A percentile compares a stretch with the other conserved stretches of the same genome.
Conservation (phyloP, 2,329 filamentous ascomycete species). For the Hypoxylon sp. region DNA sequence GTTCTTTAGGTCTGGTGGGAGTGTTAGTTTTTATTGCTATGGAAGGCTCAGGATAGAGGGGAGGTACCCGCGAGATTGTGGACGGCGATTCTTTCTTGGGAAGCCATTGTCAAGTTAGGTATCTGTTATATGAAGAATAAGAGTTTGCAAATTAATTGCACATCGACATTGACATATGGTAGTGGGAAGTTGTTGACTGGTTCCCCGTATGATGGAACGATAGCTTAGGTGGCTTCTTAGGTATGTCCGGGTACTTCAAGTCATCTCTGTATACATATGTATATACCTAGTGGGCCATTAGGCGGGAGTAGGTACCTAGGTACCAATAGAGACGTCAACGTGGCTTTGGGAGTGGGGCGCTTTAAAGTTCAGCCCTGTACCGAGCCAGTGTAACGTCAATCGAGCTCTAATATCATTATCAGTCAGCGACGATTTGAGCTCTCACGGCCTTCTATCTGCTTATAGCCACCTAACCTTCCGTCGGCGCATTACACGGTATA, state of each 20-base stretch:
- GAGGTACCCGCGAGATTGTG: slow-evolving; percentile 75
- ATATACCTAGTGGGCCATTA: too few relatives aligned
- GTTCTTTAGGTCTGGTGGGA: slow-evolving; percentile 86
- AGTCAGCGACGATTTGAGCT: slow-evolving; percentile 22
- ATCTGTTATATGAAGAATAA: slow-evolving; percentile 1
- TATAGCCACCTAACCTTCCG: slow-evolving; percentile 3
- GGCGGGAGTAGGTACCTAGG: slow-evolving; percentile 11
- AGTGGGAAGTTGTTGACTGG: not conserved
- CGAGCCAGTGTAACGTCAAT: slow-evolving; percentile 35
- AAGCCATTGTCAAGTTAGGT: slow-evolving; percentile 57
- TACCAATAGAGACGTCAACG: slow-evolving; percentile 14
- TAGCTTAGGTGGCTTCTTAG: slow-evolving; percentile 37
- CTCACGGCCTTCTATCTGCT: slow-evolving; percentile 7
- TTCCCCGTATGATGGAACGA: slow-evolving; percentile 5
- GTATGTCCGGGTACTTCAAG: not conserved
- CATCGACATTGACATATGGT: not conserved
- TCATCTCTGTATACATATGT: not conserved
- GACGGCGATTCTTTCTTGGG: slow-evolving; percentile 73
- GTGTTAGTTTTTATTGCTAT: slow-evolving; percentile 34
- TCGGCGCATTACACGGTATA: slow-evolving; percentile 3
- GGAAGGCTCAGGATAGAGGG: slow-evolving; percentile 20
- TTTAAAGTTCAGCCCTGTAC: slow-evolving; percentile 43
- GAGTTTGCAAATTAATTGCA: slow-evolving; percentile 2
- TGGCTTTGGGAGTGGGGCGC: slow-evolving; percentile 35
- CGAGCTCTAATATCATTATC: slow-evolving; percentile 23